These are phyloP conservation scores for Hymenoscyphus infarciens DNA, from an alignment of 2,329 filamentous ascomycete genomes.

Conservation along the genomic window DNA sequence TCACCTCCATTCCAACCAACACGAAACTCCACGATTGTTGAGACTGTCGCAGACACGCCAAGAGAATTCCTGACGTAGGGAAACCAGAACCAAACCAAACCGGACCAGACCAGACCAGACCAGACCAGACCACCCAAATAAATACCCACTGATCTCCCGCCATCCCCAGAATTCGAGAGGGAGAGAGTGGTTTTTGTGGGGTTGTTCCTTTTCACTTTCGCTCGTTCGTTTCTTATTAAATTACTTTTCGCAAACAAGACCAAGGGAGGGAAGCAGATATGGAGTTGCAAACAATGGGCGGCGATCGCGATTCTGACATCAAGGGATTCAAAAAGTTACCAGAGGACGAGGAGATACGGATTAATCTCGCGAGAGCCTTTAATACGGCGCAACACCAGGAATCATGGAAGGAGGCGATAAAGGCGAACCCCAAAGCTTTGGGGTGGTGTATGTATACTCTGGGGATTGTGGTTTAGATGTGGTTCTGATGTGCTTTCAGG, in stretches of 20 bases:
- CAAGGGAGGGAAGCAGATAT: neutral
- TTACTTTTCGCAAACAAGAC: neutral
- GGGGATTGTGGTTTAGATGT: neutral
- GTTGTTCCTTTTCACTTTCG: neutral
- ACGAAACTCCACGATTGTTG: neutral
- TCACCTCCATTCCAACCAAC: neutral
- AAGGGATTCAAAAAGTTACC: neutral
- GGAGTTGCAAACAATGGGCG: neutral
- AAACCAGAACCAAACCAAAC: too few species aligned
- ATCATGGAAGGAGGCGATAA: conserved; percentile 19
- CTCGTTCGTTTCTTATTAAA: neutral
- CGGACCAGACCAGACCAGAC: too few species aligned
- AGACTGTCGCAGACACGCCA: neutral
- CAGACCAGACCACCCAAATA: too few species aligned
- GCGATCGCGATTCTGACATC: neutral
- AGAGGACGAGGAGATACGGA: conserved; percentile 7
- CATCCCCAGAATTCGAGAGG: neutral
- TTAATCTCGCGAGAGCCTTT: conserved; percentile 1
- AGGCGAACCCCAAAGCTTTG: conserved; percentile 18
- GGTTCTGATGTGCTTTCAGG: too few species aligned
- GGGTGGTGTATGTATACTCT: conserved; percentile 20
- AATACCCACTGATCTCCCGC: neutral
- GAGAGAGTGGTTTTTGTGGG: neutral
- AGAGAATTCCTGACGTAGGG: neutral
- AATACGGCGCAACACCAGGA: conserved; percentile 12